Conservation (phyloP, 768 basidiomycete species). For the Podaxis sp. region DNA sequence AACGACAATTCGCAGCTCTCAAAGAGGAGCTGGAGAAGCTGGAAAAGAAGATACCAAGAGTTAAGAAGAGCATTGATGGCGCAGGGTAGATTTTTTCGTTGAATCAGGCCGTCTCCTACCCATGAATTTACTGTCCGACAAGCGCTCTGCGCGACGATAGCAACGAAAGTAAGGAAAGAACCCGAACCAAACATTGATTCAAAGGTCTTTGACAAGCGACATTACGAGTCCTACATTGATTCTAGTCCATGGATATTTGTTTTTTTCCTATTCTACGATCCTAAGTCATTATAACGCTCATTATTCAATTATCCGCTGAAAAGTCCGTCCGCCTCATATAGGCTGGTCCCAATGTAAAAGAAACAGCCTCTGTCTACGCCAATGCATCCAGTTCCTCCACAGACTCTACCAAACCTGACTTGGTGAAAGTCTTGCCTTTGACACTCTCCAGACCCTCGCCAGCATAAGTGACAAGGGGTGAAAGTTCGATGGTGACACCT, state of each 20-base stretch:
- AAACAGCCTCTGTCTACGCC: conserved; percentile 32
- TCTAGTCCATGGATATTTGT: conserved; percentile 3
- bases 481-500: conserved; percentile 86
- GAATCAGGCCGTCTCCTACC: conserved; percentile 1
- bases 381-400: conserved; percentile 74
- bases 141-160: conserved; percentile 5
- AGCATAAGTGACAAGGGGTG: conserved; percentile 84
- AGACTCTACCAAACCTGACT: conserved; percentile 65
- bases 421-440: conserved; percentile 75
- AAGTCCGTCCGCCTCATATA: not conserved
- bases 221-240: not conserved
- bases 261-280: not conserved
- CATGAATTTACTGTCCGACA: conserved; percentile 9
- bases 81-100: conserved; percentile 12
- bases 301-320: conserved; percentile 5
- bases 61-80: conserved; percentile 36
- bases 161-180: not conserved
- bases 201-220: not conserved
- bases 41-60: conserved; percentile 62
- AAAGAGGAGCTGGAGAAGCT: conserved; percentile 86
- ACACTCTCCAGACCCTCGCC: conserved; percentile 86
- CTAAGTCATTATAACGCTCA: not conserved
- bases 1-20: conserved; percentile 75
- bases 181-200: not conserved
- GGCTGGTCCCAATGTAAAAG: not conserved